Base-by-base conservation (phyloP, 345 rosid species). In the Syzygium jambos region DNA sequence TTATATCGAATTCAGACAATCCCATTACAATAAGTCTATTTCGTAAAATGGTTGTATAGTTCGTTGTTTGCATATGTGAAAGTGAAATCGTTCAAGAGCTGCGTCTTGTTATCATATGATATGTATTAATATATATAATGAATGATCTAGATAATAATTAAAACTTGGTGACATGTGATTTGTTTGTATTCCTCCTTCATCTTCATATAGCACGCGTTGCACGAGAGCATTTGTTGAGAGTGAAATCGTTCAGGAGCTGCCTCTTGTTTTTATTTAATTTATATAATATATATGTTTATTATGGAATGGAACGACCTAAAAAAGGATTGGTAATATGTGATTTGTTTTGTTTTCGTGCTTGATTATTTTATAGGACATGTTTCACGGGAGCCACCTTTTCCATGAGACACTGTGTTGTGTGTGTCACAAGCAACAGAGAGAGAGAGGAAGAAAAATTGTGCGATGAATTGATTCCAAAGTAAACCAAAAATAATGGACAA, bases 381-480 rank as follows among this genome's bases (percentile, higher is more conserved):
- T 73, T 38, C 82, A 73, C 82, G 49, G 19, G 82, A 12, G 82
- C 82, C 49, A 38, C 38, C 82, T 73, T 73, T 73, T 84, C 55
- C 46, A 34, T 9, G 59, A 46, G 51, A 51, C 59, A 86, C 83
- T 65, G 78, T 86, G 87, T 65, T n/a, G 78, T 65, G 87, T 86
- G 78, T 49, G 54, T 78, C 5, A 65, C 87, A 86, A 86, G 87
- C 87, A 65, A 86, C 49, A 51, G 87, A 49, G 54, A 17, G 86
- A 29, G 86, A 19, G 52, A 30, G 78, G 6, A 17, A 61, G 52
- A 38, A 86, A 49, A 61, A 63, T 11, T 63, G 54, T 23, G 41
- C 21, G 51, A 85, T 86, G 82, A 78, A 86, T 86, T 86, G 87
- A 86, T 61, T 73, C 51, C 53, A 52, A 86, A 86, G 87, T 61